These are phyloP conservation scores for Mucor indicus DNA, from an alignment of 371 early-diverging fungal genomes.

Conservation along the genomic window DNA sequence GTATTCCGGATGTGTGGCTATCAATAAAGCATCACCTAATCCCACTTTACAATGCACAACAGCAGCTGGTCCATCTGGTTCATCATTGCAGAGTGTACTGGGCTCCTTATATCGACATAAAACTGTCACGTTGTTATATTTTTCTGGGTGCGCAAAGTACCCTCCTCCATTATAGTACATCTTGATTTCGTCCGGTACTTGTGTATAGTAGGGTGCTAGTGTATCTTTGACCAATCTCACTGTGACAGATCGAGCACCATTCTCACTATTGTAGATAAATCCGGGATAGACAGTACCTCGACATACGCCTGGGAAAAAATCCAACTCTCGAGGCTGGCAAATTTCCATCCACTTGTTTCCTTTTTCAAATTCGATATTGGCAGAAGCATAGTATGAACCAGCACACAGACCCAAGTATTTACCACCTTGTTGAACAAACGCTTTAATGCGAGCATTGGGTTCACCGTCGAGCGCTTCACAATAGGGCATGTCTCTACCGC, in stretches of 20 bases:
- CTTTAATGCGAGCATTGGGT: conserved; percentile 58
- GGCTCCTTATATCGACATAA: conserved; percentile 57
- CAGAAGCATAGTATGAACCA: conserved; percentile 83
- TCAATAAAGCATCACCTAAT: conserved; percentile 59
- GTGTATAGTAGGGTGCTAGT: background rate
- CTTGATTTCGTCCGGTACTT: no score
- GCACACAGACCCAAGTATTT: conserved; percentile 92
- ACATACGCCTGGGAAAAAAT: conserved; percentile 68
- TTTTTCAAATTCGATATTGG: conserved; percentile 73
- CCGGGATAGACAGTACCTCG: conserved; percentile 74
- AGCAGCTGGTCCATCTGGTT: conserved; percentile 39
- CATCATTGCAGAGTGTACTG: conserved; percentile 10
- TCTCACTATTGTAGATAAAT: conserved; percentile 80
- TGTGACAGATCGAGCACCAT: conserved; percentile 56
- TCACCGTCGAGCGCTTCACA: conserved; percentile 61
- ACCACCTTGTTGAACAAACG: conserved; percentile 79
- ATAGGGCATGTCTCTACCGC: conserved; percentile 86
- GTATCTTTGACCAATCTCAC: background rate
- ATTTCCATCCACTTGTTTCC: conserved; percentile 61
- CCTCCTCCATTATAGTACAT: conserved; percentile 81
- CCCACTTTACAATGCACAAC: conserved; percentile 59
- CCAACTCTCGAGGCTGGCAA: conserved; percentile 67
- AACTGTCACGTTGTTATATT: conserved; percentile 34
- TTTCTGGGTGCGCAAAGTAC: conserved; percentile 54
- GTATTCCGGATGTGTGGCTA: conserved; percentile 75